Base-by-base conservation (phyloP, 345 rosid genomes). In the Geranium rotundifolium region DNA sequence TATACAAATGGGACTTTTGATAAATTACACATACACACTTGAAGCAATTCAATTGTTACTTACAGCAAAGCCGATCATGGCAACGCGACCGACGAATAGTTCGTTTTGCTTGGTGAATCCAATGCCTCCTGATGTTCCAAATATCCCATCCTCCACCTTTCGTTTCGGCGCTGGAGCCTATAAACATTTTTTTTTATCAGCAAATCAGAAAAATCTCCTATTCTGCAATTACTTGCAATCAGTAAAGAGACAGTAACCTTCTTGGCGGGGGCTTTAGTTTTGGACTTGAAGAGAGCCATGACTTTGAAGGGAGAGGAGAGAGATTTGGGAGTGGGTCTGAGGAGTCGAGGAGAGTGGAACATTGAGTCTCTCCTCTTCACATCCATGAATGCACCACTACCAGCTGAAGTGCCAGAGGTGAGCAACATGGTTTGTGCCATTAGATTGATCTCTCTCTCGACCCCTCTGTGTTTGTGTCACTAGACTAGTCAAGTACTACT, bases 11-110 rank as follows among this genome's bases (percentile, higher is more conserved):
- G n/a, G n/a, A n/a, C 27, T 23, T 23, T 23, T 23, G 27, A 23
- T 23, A 23, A 23, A 23, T 23, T 23, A 23, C 27, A 23, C 27
- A 23, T 23, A 23, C 27, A 23, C 2, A 23, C 27, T 23, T 23
- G 27, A 23, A 23, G 27, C 27, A 23, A 23, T 23, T 23, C 27
- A 23, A 23, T 23, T 23, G 14, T 10, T 49, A 70, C 92, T 86
- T 71, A 91, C 98, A 34, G 98, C 98, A 67, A 92, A 92, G 57
- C 98, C 98, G 72, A 92, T 56, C 98, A 92, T 92, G 69, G 98
- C 98, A 16, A 92, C 98, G 61, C 98, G 96, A n/a, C 98, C 96
- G 1, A 92, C 98, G 50, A 92, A 92, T 70, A 92, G 93, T 70
- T 92, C 98, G 58, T 92, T 92, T 63, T 77, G 80, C 84, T 92